phyloP scores from a whole-genome alignment of 352 stramenopile genomes.

The Phytophthora foliorum region DNA sequence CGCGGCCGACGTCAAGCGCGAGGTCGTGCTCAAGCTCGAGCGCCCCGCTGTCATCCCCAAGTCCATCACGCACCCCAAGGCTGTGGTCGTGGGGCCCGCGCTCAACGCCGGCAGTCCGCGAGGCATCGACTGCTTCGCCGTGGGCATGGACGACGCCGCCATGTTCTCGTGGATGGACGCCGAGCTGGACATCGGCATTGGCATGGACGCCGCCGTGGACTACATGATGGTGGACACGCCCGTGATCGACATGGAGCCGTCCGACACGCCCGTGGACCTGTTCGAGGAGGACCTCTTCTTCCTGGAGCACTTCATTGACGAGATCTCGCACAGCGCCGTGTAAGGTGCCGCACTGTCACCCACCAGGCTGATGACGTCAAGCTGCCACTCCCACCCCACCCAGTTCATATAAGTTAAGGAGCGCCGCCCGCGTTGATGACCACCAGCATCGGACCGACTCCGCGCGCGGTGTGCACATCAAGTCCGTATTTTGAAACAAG shows the following conservation, averaged over 20 bases:
- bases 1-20: slow-evolving; percentile 25
- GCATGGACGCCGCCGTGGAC: slow-evolving; percentile 73
- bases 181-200: slow-evolving; percentile 75
- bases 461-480: slow-evolving; percentile 35
- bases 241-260: slow-evolving; percentile 80
- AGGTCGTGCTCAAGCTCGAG: slow-evolving; percentile 42
- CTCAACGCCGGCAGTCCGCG: slow-evolving; percentile 55
- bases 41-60: slow-evolving; percentile 24
- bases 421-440: too few species aligned
- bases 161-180: slow-evolving; percentile 81
- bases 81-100: slow-evolving; percentile 18
- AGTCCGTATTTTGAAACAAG: slow-evolving; percentile 47
- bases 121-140: slow-evolving; percentile 58
- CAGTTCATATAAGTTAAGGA: slow-evolving; percentile 41
- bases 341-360: slow-evolving; percentile 18
- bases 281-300: slow-evolving; percentile 87
- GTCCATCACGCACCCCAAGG: slow-evolving; percentile 30
- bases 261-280: slow-evolving; percentile 75
- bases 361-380: slow-evolving; percentile 5
- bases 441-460: too few species aligned
- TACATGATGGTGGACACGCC: slow-evolving; percentile 83
- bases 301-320: slow-evolving; percentile 83
- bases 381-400: slow-evolving; percentile 4
- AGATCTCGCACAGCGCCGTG: slow-evolving; percentile 68
- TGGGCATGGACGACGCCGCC: slow-evolving; percentile 32